phyloP scores from a whole-genome alignment of 768 basidiomycete genomes.

The Multifurca ochricompacta region DNA sequence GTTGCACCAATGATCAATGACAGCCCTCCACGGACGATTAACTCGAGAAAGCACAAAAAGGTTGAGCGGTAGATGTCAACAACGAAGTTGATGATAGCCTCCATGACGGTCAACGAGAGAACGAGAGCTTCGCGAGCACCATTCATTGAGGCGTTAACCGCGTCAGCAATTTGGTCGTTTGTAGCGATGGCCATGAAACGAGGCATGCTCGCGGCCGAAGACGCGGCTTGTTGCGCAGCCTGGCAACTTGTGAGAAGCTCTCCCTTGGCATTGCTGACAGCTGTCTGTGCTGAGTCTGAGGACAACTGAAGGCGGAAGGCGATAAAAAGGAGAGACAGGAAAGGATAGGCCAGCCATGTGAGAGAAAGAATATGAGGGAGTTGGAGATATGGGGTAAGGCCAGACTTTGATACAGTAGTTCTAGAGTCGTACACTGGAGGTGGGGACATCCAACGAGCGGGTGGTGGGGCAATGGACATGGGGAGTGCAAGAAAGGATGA shows the following conservation, averaged over 20 bases:
- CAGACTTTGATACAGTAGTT: constrained; percentile 20
- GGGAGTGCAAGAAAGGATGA: neutral
- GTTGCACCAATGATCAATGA: constrained; percentile 76
- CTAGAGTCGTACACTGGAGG: constrained; percentile 53
- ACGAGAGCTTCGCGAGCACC: constrained; percentile 68
- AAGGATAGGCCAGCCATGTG: constrained; percentile 86
- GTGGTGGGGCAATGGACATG: constrained; percentile 27
- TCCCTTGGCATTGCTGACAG: constrained; percentile 60
- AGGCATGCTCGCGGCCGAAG: constrained; percentile 77
- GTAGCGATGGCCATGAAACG: constrained; percentile 81
- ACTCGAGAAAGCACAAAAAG: constrained; percentile 87
- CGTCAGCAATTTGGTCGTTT: constrained; percentile 69
- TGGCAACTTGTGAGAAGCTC: constrained; percentile 77
- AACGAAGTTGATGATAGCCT: constrained; percentile 84
- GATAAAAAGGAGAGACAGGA: constrained; percentile 82
- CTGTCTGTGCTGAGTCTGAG: constrained; percentile 56
- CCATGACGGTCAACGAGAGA: constrained; percentile 73
- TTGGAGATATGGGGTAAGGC: constrained; percentile 75
- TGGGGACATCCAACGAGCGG: constrained; percentile 30
- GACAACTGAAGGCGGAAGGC: constrained; percentile 77
- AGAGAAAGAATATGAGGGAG: constrained; percentile 79
- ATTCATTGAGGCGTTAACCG: constrained; percentile 71
- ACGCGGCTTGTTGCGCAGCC: constrained; percentile 79
- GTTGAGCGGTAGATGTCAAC: constrained; percentile 90
- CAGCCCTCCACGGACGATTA: constrained; percentile 76